phyloP scores from a whole-genome alignment of 805 yeast species.

The Wickerhamomyces queroliae region DNA sequence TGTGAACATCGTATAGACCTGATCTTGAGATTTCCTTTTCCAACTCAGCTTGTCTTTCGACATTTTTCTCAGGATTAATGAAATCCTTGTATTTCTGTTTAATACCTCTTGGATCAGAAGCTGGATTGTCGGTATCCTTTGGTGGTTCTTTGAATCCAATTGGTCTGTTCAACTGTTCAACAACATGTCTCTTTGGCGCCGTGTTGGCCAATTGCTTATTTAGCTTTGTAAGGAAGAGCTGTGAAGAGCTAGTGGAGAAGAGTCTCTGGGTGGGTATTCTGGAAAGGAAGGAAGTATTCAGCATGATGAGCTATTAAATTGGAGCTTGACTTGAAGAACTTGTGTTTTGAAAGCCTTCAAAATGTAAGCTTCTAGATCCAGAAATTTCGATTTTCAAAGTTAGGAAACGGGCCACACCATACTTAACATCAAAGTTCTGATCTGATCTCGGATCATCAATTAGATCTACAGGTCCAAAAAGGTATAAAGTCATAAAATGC shows the following conservation, averaged over 20 bases:
- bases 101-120: constrained; percentile 29
- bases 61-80: constrained; percentile 42
- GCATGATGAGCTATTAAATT: no score
- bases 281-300: background rate
- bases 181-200: constrained; percentile 29
- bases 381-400: no score
- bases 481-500: no score
- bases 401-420: no score
- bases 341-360: no score
- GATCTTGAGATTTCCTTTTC: constrained; percentile 62
- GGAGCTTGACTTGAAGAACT: no score
- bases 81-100: constrained; percentile 38
- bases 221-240: constrained; percentile 24
- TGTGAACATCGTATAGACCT: constrained; percentile 60
- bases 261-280: constrained; percentile 1
- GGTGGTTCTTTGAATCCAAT: constrained; percentile 40
- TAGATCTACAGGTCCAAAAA: no score
- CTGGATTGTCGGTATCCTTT: constrained; percentile 29
- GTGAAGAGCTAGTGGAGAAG: constrained; percentile 6
- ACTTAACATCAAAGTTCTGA: no score
- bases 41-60: constrained; percentile 42
- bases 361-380: no score
- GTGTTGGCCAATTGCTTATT: constrained; percentile 29
- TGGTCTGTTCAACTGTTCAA: constrained; percentile 34
- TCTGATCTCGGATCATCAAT: no score